Conservation (phyloP, 805 yeast genomes). For the Kuraishia molischiana region DNA sequence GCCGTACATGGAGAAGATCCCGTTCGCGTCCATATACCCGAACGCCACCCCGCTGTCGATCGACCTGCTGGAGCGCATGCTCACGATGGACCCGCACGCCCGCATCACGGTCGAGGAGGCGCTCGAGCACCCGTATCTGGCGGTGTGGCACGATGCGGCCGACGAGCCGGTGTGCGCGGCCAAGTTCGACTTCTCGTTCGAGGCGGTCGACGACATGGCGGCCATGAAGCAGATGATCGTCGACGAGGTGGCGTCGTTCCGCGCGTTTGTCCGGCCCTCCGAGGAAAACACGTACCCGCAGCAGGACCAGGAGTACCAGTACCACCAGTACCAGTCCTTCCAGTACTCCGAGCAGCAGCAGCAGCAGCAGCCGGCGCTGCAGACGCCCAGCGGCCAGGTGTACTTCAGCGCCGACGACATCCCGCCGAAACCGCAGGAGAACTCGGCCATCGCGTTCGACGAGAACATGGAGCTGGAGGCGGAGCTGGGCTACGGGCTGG, state of each 20-base stretch:
- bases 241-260: conserved; percentile 68
- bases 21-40: conserved; percentile 67
- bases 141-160: conserved; percentile 85
- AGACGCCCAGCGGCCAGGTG: conserved; percentile 34
- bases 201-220: conserved; percentile 70
- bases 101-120: conserved; percentile 88
- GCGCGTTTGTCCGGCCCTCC: conserved; percentile 61
- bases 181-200: conserved; percentile 83
- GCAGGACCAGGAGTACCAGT: conserved; percentile 10
- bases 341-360: conserved; percentile 15
- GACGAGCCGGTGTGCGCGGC: conserved; percentile 82
- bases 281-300: conserved; percentile 3
- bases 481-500: conserved; percentile 61
- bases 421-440: conserved; percentile 60
- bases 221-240: conserved; percentile 68
- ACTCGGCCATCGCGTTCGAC: conserved; percentile 9
- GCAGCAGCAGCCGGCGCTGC: conserved; percentile 19
- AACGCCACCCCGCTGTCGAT: conserved; percentile 80
- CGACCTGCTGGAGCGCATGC: conserved; percentile 67
- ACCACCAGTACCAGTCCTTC: conserved; percentile 10
- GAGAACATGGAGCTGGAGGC: conserved; percentile 42
- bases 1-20: conserved; percentile 73
- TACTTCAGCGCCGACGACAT: conserved; percentile 29
- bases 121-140: conserved; percentile 76
- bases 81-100: conserved; percentile 77